Conservation (phyloP, 2,329 filamentous ascomycete species). For the Cladosporium sphaerospermum region DNA sequence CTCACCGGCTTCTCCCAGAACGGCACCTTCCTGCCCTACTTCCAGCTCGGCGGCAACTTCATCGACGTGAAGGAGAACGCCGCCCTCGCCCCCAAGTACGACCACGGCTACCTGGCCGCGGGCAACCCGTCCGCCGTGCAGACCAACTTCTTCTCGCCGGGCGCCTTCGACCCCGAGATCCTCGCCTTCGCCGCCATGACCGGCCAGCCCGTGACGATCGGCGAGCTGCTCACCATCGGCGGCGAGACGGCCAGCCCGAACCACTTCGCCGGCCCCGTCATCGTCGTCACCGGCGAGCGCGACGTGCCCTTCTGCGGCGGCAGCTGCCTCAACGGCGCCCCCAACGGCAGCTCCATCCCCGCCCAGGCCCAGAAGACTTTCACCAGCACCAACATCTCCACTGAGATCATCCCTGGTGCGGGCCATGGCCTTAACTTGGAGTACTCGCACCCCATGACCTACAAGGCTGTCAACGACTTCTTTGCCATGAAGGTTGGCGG, state of each 20-base stretch:
- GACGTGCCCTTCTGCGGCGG: conserved; percentile 52
- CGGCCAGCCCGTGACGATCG: conserved; percentile 53
- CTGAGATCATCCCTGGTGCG: conserved; percentile 49
- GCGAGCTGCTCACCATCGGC: conserved; percentile 53
- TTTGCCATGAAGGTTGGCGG: conserved; percentile 18
- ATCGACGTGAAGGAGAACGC: conserved; percentile 27
- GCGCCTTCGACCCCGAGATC: conserved; percentile 50
- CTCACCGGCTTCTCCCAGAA: conserved; percentile 56
- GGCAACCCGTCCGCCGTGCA: conserved; percentile 45
- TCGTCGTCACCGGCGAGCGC: conserved; percentile 56
- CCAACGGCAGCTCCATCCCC: conserved; percentile 40
- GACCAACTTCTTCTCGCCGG: conserved; percentile 44
- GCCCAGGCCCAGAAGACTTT: conserved; percentile 39
- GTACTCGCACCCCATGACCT: conserved; percentile 27
- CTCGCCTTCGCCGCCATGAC: conserved; percentile 41
- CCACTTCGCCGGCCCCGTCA: conserved; percentile 48
- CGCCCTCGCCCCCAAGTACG: conserved; percentile 20
- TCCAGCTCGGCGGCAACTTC: conserved; percentile 29
- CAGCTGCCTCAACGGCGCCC: conserved; percentile 45
- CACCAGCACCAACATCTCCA: conserved; percentile 31
- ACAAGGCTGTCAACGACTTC: conserved; percentile 25
- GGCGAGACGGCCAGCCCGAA: conserved; percentile 32
- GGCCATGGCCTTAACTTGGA: conserved; percentile 31
- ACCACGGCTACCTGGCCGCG: conserved; percentile 49
- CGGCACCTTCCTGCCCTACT: conserved; percentile 36